Evolutionary conservation across 2,329 filamentous ascomycete genomes (phyloP), one percentile per base, ranked within the genome.

Genomic region (Pestalotiopsis sp.): DNA sequence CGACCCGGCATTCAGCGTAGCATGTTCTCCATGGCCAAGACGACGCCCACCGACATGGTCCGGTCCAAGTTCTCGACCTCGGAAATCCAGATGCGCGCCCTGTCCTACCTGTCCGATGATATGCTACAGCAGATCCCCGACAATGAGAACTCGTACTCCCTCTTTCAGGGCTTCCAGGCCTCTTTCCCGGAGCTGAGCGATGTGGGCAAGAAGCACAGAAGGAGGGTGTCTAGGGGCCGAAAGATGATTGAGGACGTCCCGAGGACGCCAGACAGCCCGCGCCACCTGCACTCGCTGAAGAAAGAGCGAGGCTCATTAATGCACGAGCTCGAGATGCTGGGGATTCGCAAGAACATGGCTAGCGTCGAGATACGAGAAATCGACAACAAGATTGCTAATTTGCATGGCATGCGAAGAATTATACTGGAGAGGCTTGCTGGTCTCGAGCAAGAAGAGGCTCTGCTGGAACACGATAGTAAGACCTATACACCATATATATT

Each of bases 151-250:
- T 85, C 90, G 17, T 99, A 97, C 83, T 98, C 95, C 56, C 86
- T 99, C 59, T 98, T 99, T 80, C 93, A 99, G 80, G 96, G 96
- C 73, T 99, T 99, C 80, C 91, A 97, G 82, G 96, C 95, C 62
- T 95, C 91, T 72, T 86, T 97, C 71, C 95, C 95, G 2, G 89
- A 91, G 71, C 81, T 89, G 72, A 85, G 85, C 4, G 92, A 96
- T 17, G 89, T 91, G 71, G 89, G 88, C 73, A 91, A 91, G 78
- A 93, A 91, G 78, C 88, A 90, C 73, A 89, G 91, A 66, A 88
- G 93, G 74, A 89, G 90, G 70, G 87, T 90, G 57, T 93, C 93
- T 7, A 89, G 93, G 72, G 91, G 91, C 2, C 90, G 94, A 76
- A 95, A 94, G 78, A 80, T 97, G 74, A 82, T 98, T 38, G 87